Evolutionary conservation across 805 yeast genomes (phyloP), one percentile per base, ranked within the genome.

Genomic region (Zygoascus ofunaensis): DNA sequence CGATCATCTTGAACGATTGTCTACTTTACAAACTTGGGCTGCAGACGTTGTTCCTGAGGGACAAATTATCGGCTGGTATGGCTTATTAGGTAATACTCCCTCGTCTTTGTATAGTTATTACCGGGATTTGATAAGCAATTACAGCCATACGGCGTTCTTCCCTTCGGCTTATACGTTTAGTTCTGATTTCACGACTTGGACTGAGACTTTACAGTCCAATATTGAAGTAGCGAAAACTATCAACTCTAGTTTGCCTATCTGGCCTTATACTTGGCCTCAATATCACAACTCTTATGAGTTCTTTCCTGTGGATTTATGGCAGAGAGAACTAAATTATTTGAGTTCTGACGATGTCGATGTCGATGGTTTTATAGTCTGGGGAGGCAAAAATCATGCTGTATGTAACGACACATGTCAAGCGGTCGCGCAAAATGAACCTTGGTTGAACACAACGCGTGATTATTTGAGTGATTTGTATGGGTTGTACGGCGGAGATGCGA

Each of bases 201-300:
- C 24, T 17, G 14, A 18, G 8, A 19, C 46, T 20, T 38, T 43
- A 17, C 17, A 43, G 5, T 20, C 43, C 22, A 21, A n/a, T n/a
- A 19, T 43, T 28, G 34, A 20, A 4, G 24, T 17, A 21, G 23
- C 23, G 21, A 26, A 43, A 20, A 20, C 14, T 2, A 43, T 43
- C 14, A 30, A 43, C 19, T 15, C n/a, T 38, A 28, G 32, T n/a
- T 20, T 43, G 22, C 46, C 46, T 3, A 38, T 43, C 37, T 43
- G 42, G 42, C 46, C 46, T 15, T 43, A 43, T 32, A 43, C 46
- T 12, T 43, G 46, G 46, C 46, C 46, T 5, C 46, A 43, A 19
- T 38, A 38, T 20, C 46, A 43, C 37, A 14, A n/a, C 20, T 30
- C 20, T 38, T 43, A 43, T 32, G 15, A 15, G 2, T 43, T 43